phyloP scores from a whole-genome alignment of 164 flowering plant species.

The Annona squamosa region DNA sequence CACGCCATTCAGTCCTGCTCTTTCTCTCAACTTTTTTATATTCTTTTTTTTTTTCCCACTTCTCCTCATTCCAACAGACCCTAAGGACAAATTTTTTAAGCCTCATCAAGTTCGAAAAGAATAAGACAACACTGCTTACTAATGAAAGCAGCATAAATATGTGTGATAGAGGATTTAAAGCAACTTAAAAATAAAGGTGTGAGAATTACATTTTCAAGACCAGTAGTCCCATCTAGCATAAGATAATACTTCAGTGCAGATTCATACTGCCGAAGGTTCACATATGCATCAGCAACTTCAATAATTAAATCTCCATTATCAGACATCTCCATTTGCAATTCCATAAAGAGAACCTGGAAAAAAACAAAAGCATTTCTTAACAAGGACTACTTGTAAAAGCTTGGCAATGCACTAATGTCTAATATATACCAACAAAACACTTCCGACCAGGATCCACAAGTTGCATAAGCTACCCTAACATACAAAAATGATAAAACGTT shows the following conservation, averaged over 20 bases:
- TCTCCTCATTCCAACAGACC: no score
- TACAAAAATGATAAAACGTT: background rate
- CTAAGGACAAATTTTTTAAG: no score
- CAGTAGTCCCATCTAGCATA: conserved; percentile 34
- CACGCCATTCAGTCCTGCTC: no score
- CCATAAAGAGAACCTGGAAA: conserved; percentile 37
- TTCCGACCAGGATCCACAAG: background rate
- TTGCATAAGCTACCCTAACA: background rate
- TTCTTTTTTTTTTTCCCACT: no score
- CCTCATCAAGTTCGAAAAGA: no score
- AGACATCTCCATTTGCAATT: conserved; percentile 24
- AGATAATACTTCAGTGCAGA: conserved; percentile 54
- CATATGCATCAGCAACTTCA: conserved; percentile 46
- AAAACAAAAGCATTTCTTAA: conserved; percentile 11
- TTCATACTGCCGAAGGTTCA: conserved; percentile 36
- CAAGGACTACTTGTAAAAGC: background rate
- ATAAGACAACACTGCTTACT: no score
- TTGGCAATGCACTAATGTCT: background rate
- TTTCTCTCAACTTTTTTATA: no score
- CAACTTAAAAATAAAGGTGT: background rate
- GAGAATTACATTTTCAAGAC: conserved; percentile 31
- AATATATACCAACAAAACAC: background rate
- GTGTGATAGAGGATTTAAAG: background rate
- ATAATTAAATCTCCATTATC: conserved; percentile 26
- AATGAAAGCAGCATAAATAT: no score